Percentiles rank a stretch among this genome's conserved stretches.
Evolutionary conservation across 2,329 filamentous ascomycete species (phyloP).

Genomic region (Nemania sp.): DNA sequence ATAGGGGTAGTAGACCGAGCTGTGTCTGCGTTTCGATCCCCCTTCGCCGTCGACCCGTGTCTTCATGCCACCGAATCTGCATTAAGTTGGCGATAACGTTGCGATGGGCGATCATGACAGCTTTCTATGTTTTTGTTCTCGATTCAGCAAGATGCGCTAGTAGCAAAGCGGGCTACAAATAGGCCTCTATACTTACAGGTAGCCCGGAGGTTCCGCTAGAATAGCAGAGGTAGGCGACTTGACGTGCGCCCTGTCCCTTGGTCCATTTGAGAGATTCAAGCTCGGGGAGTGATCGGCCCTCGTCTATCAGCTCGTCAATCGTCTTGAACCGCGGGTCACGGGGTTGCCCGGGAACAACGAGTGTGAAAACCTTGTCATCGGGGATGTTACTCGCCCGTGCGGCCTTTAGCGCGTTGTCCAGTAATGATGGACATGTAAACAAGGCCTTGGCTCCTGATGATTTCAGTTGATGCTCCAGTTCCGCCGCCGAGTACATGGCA

Average conservation of each 20-base stretch:
- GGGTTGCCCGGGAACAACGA: constrained; percentile 60
- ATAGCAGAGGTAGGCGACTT: constrained; percentile 78
- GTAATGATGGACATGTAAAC: constrained; percentile 75
- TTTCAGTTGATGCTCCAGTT: constrained; percentile 75
- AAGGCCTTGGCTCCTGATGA: constrained; percentile 73
- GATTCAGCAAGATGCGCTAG: neutral
- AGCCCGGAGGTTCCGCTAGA: constrained; percentile 79
- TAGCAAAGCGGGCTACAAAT: no score
- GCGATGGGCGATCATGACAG: constrained; percentile 80
- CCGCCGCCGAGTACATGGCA: constrained; percentile 73
- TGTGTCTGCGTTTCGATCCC: constrained; percentile 53
- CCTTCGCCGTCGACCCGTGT: constrained; percentile 47
- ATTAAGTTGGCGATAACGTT: constrained; percentile 81
- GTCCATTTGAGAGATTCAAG: constrained; percentile 66
- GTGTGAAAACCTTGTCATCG: constrained; percentile 71
- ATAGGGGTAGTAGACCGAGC: constrained; percentile 77
- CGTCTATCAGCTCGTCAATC: constrained; percentile 70
- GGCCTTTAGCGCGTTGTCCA: constrained; percentile 72
- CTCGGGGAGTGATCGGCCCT: constrained; percentile 63
- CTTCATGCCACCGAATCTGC: constrained; percentile 65
- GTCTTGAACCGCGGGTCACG: constrained; percentile 67
- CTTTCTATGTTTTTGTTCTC: constrained; percentile 66
- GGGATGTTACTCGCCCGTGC: constrained; percentile 71
- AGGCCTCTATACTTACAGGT: constrained; percentile 62
- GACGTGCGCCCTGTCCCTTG: constrained; percentile 69